phyloP scores from a whole-genome alignment of 768 basidiomycete genomes.

The Mycena vitilis region DNA sequence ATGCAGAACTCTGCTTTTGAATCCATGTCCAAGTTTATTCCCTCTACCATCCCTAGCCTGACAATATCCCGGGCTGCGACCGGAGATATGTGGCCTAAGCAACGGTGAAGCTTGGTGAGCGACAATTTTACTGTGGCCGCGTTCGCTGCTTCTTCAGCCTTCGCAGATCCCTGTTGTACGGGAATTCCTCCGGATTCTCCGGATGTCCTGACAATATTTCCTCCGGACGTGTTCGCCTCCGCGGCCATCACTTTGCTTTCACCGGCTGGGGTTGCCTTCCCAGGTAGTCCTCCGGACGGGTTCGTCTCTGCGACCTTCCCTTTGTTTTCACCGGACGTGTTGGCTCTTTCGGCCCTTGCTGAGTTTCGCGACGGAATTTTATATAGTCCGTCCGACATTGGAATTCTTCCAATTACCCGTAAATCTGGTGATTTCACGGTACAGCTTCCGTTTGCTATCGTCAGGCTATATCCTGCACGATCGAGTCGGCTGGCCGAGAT shows the following conservation, averaged over 20 bases:
- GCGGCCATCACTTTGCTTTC: not conserved
- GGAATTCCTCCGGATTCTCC: too few species aligned
- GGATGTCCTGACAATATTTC: too few species aligned
- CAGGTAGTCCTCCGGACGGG: not conserved
- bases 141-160: conserved; percentile 1
- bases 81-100: conserved; percentile 9
- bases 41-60: too few species aligned
- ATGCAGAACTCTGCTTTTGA: too few species aligned
- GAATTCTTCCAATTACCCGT: conserved; percentile 2
- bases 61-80: too few species aligned
- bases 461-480: conserved; percentile 1
- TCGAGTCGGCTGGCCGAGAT: conserved; percentile 4
- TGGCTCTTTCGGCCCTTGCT: too few species aligned
- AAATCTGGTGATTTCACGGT: not conserved
- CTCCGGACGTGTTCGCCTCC: not conserved
- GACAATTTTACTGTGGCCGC: not conserved
- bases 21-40: too few species aligned
- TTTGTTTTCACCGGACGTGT: too few species aligned
- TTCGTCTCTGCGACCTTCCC: too few species aligned
- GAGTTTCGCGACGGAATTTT: conserved; percentile 1
- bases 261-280: not conserved
- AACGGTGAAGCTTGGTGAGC: conserved; percentile 13
- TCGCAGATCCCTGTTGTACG: not conserved
- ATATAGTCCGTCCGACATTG: conserved; percentile 5
- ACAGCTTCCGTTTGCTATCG: not conserved